Evolutionary conservation across 768 basidiomycete species (phyloP), one percentile per base, ranked within the genome.

Genomic region (Albatrellus ellisii): DNA sequence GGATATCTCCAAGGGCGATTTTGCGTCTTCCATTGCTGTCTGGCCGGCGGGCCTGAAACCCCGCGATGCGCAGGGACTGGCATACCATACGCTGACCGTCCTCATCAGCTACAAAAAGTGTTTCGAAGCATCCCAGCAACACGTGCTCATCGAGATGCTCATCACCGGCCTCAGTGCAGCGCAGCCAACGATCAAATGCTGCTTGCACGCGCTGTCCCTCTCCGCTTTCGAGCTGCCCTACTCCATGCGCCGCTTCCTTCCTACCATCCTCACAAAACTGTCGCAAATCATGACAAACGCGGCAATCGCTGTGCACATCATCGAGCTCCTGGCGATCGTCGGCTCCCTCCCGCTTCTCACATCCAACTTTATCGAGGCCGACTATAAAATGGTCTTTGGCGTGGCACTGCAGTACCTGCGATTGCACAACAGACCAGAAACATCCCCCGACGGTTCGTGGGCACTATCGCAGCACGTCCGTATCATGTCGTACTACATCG

Each of bases 281-380:
- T 79, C 84, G 6, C 82, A 86, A 57, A 94, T 98, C 62, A 92
- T 97, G 79, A 88, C 88, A 1, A 90, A 86, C 41, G 77, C 89
- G 2, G 79, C 79, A 46, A 83, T 97, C 73, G 83, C 90, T 5
- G 83, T 92, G n/a, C 92, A 98, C 56, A 92, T 98, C 56, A 76
- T 98, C 45, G 86, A 86, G 47, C 86, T 98, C 58, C 72, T 98
- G 18, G 72, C 77, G 32, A 80, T 95, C 46, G 71, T 95, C 34
- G 90, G 87, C 3, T 86, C 89, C 1, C 70, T 83, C 11, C 79
- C 75, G 1, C 61, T 71, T 5, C 64, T 98, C 5, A 85, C 90
- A 58, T 77, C 78, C 43, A 98, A 95, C 59, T 85, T 99, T 52
- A 90, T 85, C 2, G 87, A 91, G 48, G 72, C 65, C 36, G 85